phyloP scores from a whole-genome alignment of 768 basidiomycete genomes.

The Tulasnella sp. region DNA sequence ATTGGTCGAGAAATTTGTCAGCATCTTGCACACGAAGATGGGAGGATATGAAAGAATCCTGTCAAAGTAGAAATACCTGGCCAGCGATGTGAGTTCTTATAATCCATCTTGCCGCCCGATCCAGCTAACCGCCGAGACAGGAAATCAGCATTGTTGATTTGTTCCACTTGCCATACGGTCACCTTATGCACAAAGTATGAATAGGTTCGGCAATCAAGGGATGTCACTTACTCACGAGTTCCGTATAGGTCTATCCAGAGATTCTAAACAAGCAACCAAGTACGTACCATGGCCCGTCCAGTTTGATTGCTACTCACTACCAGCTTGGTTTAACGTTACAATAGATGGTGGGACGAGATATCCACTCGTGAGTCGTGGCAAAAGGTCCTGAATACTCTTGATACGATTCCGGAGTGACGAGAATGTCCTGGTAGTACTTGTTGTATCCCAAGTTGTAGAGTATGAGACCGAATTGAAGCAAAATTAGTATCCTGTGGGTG shows the following conservation, averaged over 20 bases:
- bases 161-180: constrained; percentile 16
- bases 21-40: constrained; percentile 32
- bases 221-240: too few species aligned
- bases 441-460: too few species aligned
- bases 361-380: constrained; percentile 5
- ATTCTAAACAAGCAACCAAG: too few species aligned
- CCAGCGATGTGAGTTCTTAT: constrained; percentile 28
- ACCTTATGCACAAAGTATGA: neutral
- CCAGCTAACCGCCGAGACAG: neutral
- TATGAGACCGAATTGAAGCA: too few species aligned
- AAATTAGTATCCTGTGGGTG: too few species aligned
- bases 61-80: constrained; percentile 40
- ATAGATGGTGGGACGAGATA: constrained; percentile 14
- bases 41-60: constrained; percentile 45
- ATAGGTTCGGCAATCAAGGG: neutral
- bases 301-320: too few species aligned
- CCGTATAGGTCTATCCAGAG: too few species aligned
- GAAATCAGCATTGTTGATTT: constrained; percentile 11
- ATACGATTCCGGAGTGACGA: too few species aligned
- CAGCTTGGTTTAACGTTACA: too few species aligned
- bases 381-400: too few species aligned
- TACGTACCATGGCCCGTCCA: too few species aligned
- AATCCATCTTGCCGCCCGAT: neutral
- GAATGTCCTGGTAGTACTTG: too few species aligned
- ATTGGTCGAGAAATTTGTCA: constrained; percentile 13